Evolutionary conservation across 495 filamentous ascomycete genomes (phyloP), one percentile per base, ranked within the genome.

Genomic region (Hyaloscypha bicolor): DNA sequence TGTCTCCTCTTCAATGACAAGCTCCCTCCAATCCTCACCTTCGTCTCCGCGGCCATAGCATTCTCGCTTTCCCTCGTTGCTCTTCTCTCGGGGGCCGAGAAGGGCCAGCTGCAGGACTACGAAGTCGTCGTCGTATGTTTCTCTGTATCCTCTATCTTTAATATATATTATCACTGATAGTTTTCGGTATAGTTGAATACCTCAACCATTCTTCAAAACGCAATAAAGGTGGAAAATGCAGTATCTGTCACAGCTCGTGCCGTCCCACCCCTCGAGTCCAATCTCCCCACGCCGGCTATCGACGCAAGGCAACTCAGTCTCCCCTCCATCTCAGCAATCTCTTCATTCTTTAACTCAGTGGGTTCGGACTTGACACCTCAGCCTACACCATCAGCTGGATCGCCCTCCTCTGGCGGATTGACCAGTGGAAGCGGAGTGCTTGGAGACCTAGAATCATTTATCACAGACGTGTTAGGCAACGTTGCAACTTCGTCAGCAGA

Each of bases 121-220:
- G 29, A 63, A 33, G 39, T 68, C 16, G 35, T 68, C 9, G 58
- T 42, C 19, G 58, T 67, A 35, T 56, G 65, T 21, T 45, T 9
- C 31, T 16, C 6, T 21, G 0, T 3, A 1, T 19, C 6, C 4
- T 12, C 42, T 4, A 14, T 19, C 9, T 48, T 19, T 6, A 4
- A 4, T 19, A 14, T 14, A 48, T 1, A 14, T 3, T 3, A 48
- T 48, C 16, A 48, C 42, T 48, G 16, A 48, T 21, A 39, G 35
- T 25, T 30, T 48, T 25, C 3, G 33, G 11, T 56, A 8, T 30
- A 68, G 65, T 30, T 68, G 11, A 68, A 68, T 35, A 68, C 65
- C n/a, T 68, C 65, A 4, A 66, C 64, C 4, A 35, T 61, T 6
- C 55, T 62, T 6, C 65, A 67, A 33, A 67, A 67, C 37, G 32